A percentile compares a stretch with the other conserved stretches of the same genome.
Evolutionary conservation across 176 grass and related monocot genomes (phyloP).

Genomic region (Microstegium vimineum): DNA sequence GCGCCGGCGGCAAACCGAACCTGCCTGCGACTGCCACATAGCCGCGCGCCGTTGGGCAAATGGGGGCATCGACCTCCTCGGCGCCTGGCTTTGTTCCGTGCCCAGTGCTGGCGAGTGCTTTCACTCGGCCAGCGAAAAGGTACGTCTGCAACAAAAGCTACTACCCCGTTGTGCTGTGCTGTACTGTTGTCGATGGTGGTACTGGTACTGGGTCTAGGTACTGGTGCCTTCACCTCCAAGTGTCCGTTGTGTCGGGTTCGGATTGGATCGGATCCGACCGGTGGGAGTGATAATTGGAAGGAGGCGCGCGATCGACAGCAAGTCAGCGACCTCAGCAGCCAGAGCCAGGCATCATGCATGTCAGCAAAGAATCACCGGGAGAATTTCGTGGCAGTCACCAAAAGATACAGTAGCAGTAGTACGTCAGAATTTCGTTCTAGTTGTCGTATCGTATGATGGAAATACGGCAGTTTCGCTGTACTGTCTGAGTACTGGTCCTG

Average conservation of each 20-base stretch:
- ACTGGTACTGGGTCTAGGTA: not conserved
- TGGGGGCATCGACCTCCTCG: not conserved
- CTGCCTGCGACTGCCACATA: not conserved
- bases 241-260: not conserved
- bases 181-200: not conserved
- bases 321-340: not conserved
- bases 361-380: not conserved
- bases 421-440: not conserved
- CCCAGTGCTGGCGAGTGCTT: not conserved
- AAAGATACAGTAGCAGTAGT: not conserved
- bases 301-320: not conserved
- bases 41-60: not conserved
- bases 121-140: not conserved
- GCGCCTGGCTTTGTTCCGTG: not conserved
- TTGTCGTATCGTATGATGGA: not conserved
- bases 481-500: not conserved
- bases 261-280: not conserved
- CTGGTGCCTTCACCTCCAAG: not conserved
- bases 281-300: not conserved
- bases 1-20: not conserved
- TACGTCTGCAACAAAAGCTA: not conserved
- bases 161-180: no score
- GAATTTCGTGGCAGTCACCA: not conserved
- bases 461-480: not conserved
- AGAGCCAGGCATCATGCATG: not conserved